Conservation (phyloP, 352 stramenopile species). For the Globisporangium radiosum region DNA sequence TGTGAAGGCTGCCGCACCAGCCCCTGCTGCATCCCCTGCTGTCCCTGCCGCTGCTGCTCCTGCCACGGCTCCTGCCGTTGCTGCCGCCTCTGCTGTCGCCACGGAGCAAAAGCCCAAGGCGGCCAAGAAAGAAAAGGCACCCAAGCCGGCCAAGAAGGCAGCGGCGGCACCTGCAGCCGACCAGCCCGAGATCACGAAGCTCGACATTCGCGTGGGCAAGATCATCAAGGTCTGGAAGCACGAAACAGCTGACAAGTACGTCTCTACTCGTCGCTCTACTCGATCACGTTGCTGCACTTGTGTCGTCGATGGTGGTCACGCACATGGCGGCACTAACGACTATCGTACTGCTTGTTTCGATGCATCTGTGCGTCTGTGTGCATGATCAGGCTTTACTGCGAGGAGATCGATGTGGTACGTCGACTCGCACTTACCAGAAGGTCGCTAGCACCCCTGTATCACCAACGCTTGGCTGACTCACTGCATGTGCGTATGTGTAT, state of each 20-base stretch:
- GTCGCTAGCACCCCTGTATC: too few species aligned
- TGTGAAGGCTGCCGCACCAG: conserved; percentile 1
- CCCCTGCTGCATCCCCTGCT: not conserved
- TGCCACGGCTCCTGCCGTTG: conserved; percentile 5
- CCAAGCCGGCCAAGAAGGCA: conserved; percentile 36
- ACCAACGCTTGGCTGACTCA: too few species aligned
- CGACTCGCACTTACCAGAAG: not conserved
- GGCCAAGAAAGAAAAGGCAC: conserved; percentile 32
- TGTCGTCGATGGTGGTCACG: too few species aligned
- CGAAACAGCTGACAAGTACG: conserved; percentile 83
- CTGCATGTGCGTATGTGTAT: not conserved
- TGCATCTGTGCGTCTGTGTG: not conserved
- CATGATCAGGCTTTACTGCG: conserved; percentile 71
- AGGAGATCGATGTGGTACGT: conserved; percentile 85
- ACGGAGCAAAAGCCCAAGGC: conserved; percentile 24
- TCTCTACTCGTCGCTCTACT: not conserved
- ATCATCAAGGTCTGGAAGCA: conserved; percentile 92
- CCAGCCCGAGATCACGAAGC: conserved; percentile 87
- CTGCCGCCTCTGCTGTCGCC: conserved; percentile 5
- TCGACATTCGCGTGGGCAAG: conserved; percentile 89
- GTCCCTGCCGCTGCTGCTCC: not conserved
- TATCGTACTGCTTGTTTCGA: not conserved
- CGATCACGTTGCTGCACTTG: not conserved
- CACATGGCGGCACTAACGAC: too few species aligned
- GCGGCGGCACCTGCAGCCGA: conserved; percentile 21